phyloP scores from a whole-genome alignment of 352 stramenopile species.

The Phytophthora agathidicida region DNA sequence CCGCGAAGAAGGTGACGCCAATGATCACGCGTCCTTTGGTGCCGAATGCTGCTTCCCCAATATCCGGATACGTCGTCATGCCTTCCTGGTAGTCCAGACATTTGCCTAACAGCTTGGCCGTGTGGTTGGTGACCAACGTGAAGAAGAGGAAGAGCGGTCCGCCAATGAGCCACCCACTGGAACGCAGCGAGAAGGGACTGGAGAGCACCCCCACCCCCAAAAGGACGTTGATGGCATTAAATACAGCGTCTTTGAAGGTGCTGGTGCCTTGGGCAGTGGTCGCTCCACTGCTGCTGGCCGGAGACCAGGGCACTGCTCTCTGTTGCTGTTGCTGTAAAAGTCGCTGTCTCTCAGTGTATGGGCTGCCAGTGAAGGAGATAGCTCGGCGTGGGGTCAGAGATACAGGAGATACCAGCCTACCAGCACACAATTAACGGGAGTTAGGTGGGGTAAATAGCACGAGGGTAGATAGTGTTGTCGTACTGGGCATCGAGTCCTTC shows the following conservation, averaged over 20 bases:
- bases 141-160: constrained; percentile 85
- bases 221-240: constrained; percentile 89
- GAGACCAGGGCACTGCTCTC: constrained; percentile 26
- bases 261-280: constrained; percentile 46
- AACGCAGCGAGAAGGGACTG: constrained; percentile 83
- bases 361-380: constrained; percentile 34
- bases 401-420: constrained; percentile 61
- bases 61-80: constrained; percentile 86
- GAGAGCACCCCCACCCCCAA: constrained; percentile 86
- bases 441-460: background rate
- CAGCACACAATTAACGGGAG: background rate
- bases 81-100: constrained; percentile 83
- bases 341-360: constrained; percentile 52
- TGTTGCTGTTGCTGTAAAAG: constrained; percentile 40
- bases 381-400: constrained; percentile 24
- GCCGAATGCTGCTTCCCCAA: constrained; percentile 83
- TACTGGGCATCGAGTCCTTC: constrained; percentile 66
- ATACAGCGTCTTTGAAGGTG: constrained; percentile 76
- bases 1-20: constrained; percentile 80
- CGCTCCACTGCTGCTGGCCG: constrained; percentile 18
- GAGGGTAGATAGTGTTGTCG: too few relatives aligned
- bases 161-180: constrained; percentile 74
- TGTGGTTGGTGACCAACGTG: constrained; percentile 86
- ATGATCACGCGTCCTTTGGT: constrained; percentile 72
- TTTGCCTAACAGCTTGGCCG: constrained; percentile 80